Evolutionary conservation across 2,329 filamentous ascomycete species (phyloP).

Genomic region (Xylaria multiplex): DNA sequence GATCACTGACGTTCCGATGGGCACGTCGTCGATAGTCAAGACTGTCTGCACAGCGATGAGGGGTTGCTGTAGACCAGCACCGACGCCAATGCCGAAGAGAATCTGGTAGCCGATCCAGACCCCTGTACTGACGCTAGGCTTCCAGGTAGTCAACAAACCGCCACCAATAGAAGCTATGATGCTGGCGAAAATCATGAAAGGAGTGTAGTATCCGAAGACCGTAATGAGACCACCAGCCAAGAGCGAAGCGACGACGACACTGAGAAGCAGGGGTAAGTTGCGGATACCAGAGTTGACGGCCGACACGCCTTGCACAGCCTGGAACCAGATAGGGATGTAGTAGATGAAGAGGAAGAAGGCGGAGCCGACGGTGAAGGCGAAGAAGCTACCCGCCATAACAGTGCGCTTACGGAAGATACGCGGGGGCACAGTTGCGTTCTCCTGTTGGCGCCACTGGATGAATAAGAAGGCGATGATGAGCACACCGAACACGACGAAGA

Average conservation of each 20-base stretch:
- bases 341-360: conserved; percentile 49
- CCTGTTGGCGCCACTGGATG: conserved; percentile 51
- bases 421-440: conserved; percentile 54
- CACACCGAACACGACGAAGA: conserved; percentile 56
- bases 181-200: conserved; percentile 54
- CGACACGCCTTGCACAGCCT: conserved; percentile 54
- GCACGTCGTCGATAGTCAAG: conserved; percentile 45
- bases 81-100: conserved; percentile 54
- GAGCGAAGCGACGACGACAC: conserved; percentile 51
- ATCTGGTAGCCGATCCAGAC: conserved; percentile 58
- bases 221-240: conserved; percentile 51
- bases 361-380: conserved; percentile 51
- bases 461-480: conserved; percentile 49
- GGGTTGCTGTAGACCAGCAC: conserved; percentile 54
- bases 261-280: conserved; percentile 55
- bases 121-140: conserved; percentile 43
- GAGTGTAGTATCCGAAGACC: conserved; percentile 57
- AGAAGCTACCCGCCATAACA: conserved; percentile 47
- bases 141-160: conserved; percentile 55
- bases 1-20: conserved; percentile 47
- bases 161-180: conserved; percentile 49
- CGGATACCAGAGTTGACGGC: conserved; percentile 53
- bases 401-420: conserved; percentile 53
- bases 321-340: conserved; percentile 58
- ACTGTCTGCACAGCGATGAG: conserved; percentile 56